Conservation (phyloP, 805 yeast species). For the Candida nitratophila region DNA sequence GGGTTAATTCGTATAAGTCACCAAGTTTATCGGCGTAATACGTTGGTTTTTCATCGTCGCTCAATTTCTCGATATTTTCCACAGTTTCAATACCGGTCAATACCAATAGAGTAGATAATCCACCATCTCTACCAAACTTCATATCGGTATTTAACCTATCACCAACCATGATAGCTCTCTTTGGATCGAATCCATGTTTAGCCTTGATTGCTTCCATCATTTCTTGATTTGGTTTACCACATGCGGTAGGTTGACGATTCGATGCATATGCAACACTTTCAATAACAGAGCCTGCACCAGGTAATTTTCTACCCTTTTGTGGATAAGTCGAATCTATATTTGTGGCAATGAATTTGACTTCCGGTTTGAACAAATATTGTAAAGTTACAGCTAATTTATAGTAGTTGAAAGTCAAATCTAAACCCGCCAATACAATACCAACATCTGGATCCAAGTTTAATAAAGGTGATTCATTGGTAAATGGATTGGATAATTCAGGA, state of each 20-base stretch:
- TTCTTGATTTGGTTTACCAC: slow-evolving; percentile 87
- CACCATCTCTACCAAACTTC: slow-evolving; percentile 83
- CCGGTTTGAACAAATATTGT: slow-evolving; percentile 65
- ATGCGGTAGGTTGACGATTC: slow-evolving; percentile 79
- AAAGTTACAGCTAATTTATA: slow-evolving; percentile 74
- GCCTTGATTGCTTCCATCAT: slow-evolving; percentile 89
- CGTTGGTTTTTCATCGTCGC: slow-evolving; percentile 46
- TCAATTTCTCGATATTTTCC: slow-evolving; percentile 40
- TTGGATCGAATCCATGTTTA: slow-evolving; percentile 47
- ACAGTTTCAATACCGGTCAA: slow-evolving; percentile 88
- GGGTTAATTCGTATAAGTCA: slow-evolving; percentile 53
- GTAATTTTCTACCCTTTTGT: slow-evolving; percentile 72
- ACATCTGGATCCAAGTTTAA: slow-evolving; percentile 63
- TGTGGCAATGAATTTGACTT: slow-evolving; percentile 78
- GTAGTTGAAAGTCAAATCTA: slow-evolving; percentile 72
- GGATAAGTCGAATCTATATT: slow-evolving; percentile 96
- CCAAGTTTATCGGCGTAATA: slow-evolving; percentile 68
- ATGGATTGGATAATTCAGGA: slow-evolving; percentile 44
- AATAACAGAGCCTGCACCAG: slow-evolving; percentile 93
- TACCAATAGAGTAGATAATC: slow-evolving; percentile 80
- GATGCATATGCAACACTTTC: slow-evolving; percentile 67
- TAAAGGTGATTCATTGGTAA: slow-evolving; percentile 49
- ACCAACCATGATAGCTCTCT: slow-evolving; percentile 83
- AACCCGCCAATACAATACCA: slow-evolving; percentile 86
- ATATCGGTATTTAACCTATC: slow-evolving; percentile 94